phyloP scores from a whole-genome alignment of 192 early-diverging fungal genomes.

The Coemansia sp. region DNA sequence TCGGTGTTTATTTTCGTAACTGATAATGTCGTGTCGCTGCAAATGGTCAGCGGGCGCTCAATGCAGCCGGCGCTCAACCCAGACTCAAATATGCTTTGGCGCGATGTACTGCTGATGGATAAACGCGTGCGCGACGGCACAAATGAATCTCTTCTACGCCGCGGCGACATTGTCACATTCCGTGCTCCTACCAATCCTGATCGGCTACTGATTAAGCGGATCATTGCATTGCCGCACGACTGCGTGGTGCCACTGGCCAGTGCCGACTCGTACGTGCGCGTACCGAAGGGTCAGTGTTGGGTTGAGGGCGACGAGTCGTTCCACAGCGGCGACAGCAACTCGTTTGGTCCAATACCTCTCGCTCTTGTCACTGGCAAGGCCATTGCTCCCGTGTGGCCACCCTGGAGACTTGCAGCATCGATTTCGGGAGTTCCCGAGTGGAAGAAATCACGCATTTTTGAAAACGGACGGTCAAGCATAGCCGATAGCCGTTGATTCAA shows the following conservation, averaged over 20 bases:
- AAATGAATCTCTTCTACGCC: conserved; percentile 36
- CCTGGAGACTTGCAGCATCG: conserved; percentile 59
- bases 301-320: conserved; percentile 84
- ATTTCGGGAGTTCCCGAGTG: conserved; percentile 34
- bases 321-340: conserved; percentile 77
- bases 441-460: conserved; percentile 38
- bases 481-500: neutral
- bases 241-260: conserved; percentile 41
- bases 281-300: conserved; percentile 83
- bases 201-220: conserved; percentile 73
- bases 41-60: conserved; percentile 51
- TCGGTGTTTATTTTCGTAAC: conserved; percentile 29
- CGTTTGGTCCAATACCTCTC: conserved; percentile 73
- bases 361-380: conserved; percentile 64
- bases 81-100: conserved; percentile 60
- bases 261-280: conserved; percentile 46
- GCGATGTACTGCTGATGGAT: conserved; percentile 69
- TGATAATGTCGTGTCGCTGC: conserved; percentile 45
- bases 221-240: conserved; percentile 82
- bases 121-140: conserved; percentile 52
- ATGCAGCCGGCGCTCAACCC: conserved; percentile 76
- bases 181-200: conserved; percentile 70
- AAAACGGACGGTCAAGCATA: conserved; percentile 15
- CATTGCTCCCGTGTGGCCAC: conserved; percentile 64
- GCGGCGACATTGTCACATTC: conserved; percentile 69